A percentile compares a stretch with the other conserved stretches of the same genome.
Evolutionary conservation across 345 rosid species (phyloP).

Genomic region (Pugionium dolabratum): DNA sequence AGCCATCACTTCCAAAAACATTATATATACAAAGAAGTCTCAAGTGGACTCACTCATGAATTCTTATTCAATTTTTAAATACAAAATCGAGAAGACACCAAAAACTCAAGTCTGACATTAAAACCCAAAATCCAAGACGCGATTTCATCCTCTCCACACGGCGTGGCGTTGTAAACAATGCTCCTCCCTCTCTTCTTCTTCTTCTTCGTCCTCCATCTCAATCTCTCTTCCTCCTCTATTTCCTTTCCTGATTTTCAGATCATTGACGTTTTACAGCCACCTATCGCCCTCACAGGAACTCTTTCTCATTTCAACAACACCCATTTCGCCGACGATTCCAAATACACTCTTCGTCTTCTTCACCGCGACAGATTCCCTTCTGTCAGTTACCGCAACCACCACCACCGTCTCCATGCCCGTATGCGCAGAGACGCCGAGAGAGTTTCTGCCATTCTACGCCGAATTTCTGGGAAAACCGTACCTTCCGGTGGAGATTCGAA

Average conservation of each 20-base stretch:
- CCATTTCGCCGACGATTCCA: slow-evolving; percentile 17
- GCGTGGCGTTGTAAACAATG: slow-evolving; percentile 1
- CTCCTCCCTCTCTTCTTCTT: slow-evolving; percentile 32
- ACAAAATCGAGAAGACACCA: too few relatives aligned
- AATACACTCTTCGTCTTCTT: slow-evolving; percentile 49
- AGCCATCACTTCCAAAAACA: too few relatives aligned
- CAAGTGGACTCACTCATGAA: too few relatives aligned
- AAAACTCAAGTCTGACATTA: too few relatives aligned
- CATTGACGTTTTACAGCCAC: slow-evolving; percentile 34
- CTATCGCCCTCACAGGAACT: slow-evolving; percentile 27
- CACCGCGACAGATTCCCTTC: slow-evolving; percentile 62
- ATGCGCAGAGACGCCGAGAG: slow-evolving; percentile 63
- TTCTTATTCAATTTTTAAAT: too few relatives aligned
- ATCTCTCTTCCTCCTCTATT: slow-evolving; percentile 27
- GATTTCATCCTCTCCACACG: too few relatives aligned
- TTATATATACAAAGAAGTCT: too few relatives aligned
- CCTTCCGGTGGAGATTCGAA: neutral
- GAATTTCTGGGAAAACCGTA: slow-evolving; percentile 38
- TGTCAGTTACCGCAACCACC: slow-evolving; percentile 38
- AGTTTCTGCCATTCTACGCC: slow-evolving; percentile 48
- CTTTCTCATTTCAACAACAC: slow-evolving; percentile 30
- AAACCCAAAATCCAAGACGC: too few relatives aligned
- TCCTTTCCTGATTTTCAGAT: slow-evolving; percentile 41
- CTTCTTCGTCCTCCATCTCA: slow-evolving; percentile 11
- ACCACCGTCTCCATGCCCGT: slow-evolving; percentile 62